A percentile compares a stretch with the other conserved stretches of the same genome.
phyloP scores from a whole-genome alignment of 2,329 filamentous ascomycete genomes.

The Periconia macrospinosa region DNA sequence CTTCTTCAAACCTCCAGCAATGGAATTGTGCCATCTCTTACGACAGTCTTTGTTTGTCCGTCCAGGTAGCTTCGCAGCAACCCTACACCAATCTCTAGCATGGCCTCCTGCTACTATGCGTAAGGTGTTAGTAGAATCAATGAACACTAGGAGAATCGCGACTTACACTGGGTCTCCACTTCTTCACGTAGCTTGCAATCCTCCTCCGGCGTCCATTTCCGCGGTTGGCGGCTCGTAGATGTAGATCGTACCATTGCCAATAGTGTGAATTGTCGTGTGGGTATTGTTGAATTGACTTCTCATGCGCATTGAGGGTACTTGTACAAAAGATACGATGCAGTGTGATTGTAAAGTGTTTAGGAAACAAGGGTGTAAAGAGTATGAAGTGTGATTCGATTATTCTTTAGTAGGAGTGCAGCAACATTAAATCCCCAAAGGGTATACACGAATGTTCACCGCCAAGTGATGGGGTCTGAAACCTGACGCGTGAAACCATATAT shows the following conservation, averaged over 20 bases:
- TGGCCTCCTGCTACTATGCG: constrained; percentile 15
- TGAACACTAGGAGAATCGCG: not conserved
- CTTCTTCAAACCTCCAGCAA: constrained; percentile 44
- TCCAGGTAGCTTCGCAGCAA: constrained; percentile 42
- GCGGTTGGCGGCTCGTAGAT: constrained; percentile 23
- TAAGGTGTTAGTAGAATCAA: not conserved
- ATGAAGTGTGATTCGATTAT: not conserved
- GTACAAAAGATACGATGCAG: not conserved
- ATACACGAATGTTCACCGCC: not conserved
- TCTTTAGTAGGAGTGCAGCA: not conserved
- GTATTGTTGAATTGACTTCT: not conserved
- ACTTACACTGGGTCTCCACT: constrained; percentile 26
- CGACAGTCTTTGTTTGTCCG: constrained; percentile 51
- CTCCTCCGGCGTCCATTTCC: constrained; percentile 30
- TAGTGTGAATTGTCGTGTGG: constrained; percentile 4
- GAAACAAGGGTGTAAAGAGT: not conserved
- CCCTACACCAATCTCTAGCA: constrained; percentile 38
- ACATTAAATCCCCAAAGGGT: not conserved
- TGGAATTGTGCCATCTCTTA: constrained; percentile 48
- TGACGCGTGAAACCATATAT: no score
- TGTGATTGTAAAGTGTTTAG: not conserved
- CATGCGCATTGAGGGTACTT: not conserved
- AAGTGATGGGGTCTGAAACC: not conserved
- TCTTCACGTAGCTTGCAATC: constrained; percentile 28
- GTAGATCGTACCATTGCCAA: no score